phyloP scores from a whole-genome alignment of 176 grass and related monocot genomes.

The Neostapfia colusana region DNA sequence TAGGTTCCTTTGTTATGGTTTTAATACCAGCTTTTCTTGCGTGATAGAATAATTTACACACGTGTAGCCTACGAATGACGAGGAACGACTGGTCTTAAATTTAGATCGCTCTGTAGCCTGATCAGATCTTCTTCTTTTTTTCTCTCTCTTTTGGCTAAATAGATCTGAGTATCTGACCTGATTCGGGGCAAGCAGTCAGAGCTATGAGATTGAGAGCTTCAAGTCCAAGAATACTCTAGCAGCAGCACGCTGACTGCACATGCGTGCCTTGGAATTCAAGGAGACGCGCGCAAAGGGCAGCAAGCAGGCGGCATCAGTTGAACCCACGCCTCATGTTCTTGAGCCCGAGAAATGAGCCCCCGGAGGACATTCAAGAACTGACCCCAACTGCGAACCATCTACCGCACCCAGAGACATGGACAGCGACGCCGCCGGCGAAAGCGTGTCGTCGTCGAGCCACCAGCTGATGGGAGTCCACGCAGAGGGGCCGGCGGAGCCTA shows the following conservation, averaged over 20 bases:
- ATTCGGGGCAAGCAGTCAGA: background rate
- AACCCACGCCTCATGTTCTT: constrained; percentile 32
- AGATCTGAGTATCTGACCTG: constrained; percentile 23
- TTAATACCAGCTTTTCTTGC: constrained; percentile 27
- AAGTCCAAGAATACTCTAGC: constrained; percentile 9
- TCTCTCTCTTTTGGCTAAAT: background rate
- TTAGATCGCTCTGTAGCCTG: constrained; percentile 29
- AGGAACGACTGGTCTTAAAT: background rate
- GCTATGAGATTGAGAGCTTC: constrained; percentile 12
- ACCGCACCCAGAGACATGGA: constrained; percentile 15
- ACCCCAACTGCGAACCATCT: constrained; percentile 11
- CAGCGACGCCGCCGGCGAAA: background rate
- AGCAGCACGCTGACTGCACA: background rate
- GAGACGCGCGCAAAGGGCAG: constrained; percentile 12
- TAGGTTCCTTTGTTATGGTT: background rate
- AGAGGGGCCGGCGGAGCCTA: background rate
- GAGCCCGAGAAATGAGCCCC: constrained; percentile 37
- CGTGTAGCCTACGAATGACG: constrained; percentile 12
- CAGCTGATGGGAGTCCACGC: background rate
- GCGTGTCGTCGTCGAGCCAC: constrained; percentile 3
- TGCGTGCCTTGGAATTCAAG: constrained; percentile 18
- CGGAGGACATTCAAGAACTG: constrained; percentile 39
- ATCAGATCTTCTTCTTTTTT: background rate
- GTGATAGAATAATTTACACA: background rate
- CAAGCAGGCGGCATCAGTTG: background rate